Percentiles rank a stretch among this genome's conserved stretches.
phyloP scores from a whole-genome alignment of 2,329 filamentous ascomycete species.

The Gaeumannomyces sp. region DNA sequence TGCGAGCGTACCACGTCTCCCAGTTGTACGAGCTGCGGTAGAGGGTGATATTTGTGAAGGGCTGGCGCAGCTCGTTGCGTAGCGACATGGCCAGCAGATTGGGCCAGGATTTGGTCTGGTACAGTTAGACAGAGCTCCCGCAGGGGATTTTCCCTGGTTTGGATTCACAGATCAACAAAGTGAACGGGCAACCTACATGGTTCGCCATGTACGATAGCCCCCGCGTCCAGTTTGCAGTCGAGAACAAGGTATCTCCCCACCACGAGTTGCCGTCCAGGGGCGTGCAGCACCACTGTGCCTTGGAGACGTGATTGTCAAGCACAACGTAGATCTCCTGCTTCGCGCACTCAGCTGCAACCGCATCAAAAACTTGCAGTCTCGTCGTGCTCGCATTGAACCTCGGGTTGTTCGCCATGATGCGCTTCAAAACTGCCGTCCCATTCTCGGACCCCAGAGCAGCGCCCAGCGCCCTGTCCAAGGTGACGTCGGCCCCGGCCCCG shows the following conservation, averaged over 20 bases:
- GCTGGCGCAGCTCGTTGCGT: conserved; percentile 36
- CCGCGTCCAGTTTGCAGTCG: conserved; percentile 46
- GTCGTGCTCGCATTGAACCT: conserved; percentile 40
- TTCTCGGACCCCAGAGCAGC: conserved; percentile 38
- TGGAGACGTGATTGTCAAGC: conserved; percentile 45
- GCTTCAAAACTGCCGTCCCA: conserved; percentile 35
- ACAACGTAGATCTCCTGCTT: conserved; percentile 42
- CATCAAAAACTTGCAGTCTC: conserved; percentile 45
- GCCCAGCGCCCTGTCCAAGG: conserved; percentile 29
- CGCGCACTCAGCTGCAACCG: conserved; percentile 44
- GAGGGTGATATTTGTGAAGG: conserved; percentile 23
- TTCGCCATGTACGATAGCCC: conserved; percentile 46
- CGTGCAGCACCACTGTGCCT: conserved; percentile 42
- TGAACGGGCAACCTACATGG: neutral
- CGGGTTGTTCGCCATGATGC: conserved; percentile 45
- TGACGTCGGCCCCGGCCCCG: conserved; percentile 29
- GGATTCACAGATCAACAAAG: too few species aligned
- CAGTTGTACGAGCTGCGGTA: conserved; percentile 34
- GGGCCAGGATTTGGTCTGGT: conserved; percentile 28
- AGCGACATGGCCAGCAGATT: conserved; percentile 34
- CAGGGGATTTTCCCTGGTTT: too few species aligned
- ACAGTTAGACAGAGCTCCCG: too few species aligned
- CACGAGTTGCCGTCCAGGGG: conserved; percentile 41
- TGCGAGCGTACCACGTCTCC: conserved; percentile 39
- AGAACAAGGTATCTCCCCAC: conserved; percentile 48